Evolutionary conservation across 2,329 filamentous ascomycete species (phyloP), one percentile per base, ranked within the genome.

Genomic region (Ophiognomonia clavigignenti-juglandacearum): DNA sequence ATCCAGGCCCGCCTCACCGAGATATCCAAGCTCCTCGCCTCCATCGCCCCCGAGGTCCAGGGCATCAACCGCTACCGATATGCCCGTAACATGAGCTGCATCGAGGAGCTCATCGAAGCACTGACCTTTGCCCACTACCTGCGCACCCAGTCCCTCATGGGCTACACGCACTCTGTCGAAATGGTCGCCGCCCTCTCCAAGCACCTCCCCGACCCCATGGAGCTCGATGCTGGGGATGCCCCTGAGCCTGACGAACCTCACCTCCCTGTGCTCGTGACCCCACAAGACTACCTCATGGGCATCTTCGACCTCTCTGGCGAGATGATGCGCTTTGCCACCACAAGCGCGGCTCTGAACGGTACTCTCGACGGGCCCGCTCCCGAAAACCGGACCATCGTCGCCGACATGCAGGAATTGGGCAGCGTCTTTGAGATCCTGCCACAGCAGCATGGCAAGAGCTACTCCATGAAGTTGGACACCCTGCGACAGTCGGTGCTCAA

Each of bases 271-370:
- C 59, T 73, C 1, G 72, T 96, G 18, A 88, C 86, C 2, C 75
- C 83, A 22, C 82, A 92, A 46, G 93, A 98, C 65, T 97, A 96
- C 62, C 69, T 96, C 48, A 84, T 93, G 53, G 93, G 92, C 8
- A 69, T 98, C 3, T 96, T 96, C 60, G 93, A 98, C 64, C 78
- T 97, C 56, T 91, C 91, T 1, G 93, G 93, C 32, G 93, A 98
- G 70, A 75, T 97, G 72, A 98, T 98, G 93, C 80, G 91, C 24
- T 97, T 96, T 66, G 90, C 89, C 0, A 93, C 96, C 42, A 91
- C 91, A 6, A 82, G 83, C 22, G 86, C 95, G 63, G 90, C 90
- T 1, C 86, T 90, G 5, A 83, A 73, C 7, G 86, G 85, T 13
- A 69, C 64, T 56, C 64, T 74, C 52, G 58, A 59, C 45, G 56